These are phyloP conservation scores for Phytopythium sindhum DNA, from an alignment of 352 stramenopile genomes.

Conservation along the genomic window DNA sequence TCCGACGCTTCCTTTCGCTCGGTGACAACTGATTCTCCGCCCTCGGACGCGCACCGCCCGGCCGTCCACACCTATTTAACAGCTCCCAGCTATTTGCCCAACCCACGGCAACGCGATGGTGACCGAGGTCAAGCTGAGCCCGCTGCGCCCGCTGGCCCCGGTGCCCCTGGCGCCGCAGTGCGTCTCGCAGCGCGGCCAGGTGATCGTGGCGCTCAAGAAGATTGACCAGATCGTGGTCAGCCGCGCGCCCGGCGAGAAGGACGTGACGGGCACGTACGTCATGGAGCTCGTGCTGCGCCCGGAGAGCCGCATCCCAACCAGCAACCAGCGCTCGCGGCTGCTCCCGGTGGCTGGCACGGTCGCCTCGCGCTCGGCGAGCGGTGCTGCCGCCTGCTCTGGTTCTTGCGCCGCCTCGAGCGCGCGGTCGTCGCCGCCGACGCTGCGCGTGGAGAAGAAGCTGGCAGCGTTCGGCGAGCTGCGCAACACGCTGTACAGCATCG, in stretches of 20 bases:
- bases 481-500: slow-evolving; percentile 18
- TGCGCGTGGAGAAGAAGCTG: slow-evolving; percentile 16
- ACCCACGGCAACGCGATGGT: background rate
- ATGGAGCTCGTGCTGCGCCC: slow-evolving; percentile 5
- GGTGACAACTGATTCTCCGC: background rate
- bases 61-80: background rate
- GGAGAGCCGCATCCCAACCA: slow-evolving; percentile 8
- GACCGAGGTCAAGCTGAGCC: slow-evolving; percentile 3
- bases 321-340: slow-evolving; percentile 4
- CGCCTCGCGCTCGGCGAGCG: background rate
- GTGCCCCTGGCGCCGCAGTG: slow-evolving; percentile 27
- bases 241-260: slow-evolving; percentile 7
- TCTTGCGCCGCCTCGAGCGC: background rate
- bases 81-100: too few species aligned
- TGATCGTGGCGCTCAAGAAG: slow-evolving; percentile 24
- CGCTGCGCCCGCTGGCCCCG: slow-evolving; percentile 23
- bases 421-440: background rate
- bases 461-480: slow-evolving; percentile 17
- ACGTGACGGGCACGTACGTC: slow-evolving; percentile 6
- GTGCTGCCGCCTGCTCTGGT: too few species aligned
- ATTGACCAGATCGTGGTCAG: slow-evolving; percentile 21
- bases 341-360: background rate
- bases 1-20: background rate
- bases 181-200: slow-evolving; percentile 21
- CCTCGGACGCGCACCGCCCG: background rate